Conservation (phyloP, 2,329 filamentous ascomycete species). For the Ophiosphaerella narmari region DNA sequence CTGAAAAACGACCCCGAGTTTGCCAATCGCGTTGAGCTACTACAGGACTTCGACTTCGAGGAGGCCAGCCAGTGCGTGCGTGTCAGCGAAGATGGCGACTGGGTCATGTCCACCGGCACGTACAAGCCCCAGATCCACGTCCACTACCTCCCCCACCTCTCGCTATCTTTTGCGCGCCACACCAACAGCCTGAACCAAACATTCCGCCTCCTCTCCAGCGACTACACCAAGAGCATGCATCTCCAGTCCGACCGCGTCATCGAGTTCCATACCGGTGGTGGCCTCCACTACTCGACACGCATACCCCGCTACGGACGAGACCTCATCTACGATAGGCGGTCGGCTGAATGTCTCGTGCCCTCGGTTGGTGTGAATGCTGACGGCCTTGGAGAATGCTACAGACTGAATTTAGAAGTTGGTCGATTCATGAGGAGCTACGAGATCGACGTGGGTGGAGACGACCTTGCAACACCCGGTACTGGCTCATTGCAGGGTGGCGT, state of each 20-base stretch:
- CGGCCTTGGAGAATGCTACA: constrained; percentile 88
- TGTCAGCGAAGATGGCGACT: constrained; percentile 92
- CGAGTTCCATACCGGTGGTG: constrained; percentile 89
- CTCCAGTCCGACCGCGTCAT: constrained; percentile 88
- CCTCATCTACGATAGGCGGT: constrained; percentile 79
- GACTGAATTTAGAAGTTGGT: constrained; percentile 87
- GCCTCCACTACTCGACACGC: constrained; percentile 85
- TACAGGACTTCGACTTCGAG: constrained; percentile 98
- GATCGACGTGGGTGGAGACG: constrained; percentile 85
- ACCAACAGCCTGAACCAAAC: constrained; percentile 90
- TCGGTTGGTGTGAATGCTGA: constrained; percentile 85
- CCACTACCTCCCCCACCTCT: constrained; percentile 92
- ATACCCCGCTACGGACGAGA: constrained; percentile 93
- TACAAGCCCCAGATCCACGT: constrained; percentile 79
- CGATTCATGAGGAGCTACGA: constrained; percentile 95
- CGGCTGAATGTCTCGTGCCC: constrained; percentile 84
- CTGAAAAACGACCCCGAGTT: constrained; percentile 92
- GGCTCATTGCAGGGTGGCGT: constrained; percentile 86
- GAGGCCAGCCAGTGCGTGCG: constrained; percentile 90
- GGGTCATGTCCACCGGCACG: constrained; percentile 56
- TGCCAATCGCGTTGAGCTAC: constrained; percentile 87
- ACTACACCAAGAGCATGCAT: constrained; percentile 94
- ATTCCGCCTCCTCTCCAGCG: constrained; percentile 83
- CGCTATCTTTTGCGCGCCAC: constrained; percentile 90
- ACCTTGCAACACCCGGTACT: constrained; percentile 67